Percentiles rank a stretch among this genome's conserved stretches.
These are phyloP conservation scores for Quercus gilva DNA, from an alignment of 306 rosid species.

Conservation along the genomic window DNA sequence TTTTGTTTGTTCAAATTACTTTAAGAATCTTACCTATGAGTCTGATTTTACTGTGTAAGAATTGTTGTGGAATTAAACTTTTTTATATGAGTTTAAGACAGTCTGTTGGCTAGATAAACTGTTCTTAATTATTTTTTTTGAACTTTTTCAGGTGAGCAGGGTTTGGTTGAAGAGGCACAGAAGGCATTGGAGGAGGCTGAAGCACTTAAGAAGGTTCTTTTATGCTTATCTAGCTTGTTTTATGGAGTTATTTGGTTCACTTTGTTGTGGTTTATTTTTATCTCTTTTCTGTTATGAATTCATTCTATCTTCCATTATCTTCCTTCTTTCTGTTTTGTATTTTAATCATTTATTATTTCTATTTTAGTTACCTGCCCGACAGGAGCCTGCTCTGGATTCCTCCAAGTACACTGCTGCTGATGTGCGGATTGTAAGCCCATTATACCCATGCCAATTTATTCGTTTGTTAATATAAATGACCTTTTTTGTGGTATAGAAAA, in stretches of 20 bases:
- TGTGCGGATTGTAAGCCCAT: slow-evolving; percentile 89
- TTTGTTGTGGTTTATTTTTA: not conserved
- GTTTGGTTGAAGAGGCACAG: slow-evolving; percentile 97
- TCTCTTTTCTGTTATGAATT: not conserved
- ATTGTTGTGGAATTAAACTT: not conserved
- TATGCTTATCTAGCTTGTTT: slow-evolving; percentile 17
- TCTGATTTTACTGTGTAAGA: slow-evolving; percentile 5
- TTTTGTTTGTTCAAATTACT: not conserved
- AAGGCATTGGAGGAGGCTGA: slow-evolving; percentile 99
- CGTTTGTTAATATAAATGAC: not conserved
- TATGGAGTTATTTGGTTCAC: not conserved
- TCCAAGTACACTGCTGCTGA: slow-evolving; percentile 93
- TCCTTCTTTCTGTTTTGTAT: not conserved
- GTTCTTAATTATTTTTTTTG: not conserved
- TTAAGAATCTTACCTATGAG: not conserved
- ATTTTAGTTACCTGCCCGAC: slow-evolving; percentile 79
- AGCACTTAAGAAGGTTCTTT: slow-evolving; percentile 87
- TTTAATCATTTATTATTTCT: slow-evolving; percentile 15
- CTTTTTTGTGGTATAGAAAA: not conserved
- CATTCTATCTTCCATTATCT: not conserved
- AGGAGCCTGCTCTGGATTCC: slow-evolving; percentile 85
- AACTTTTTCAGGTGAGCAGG: slow-evolving; percentile 86
- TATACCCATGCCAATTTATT: slow-evolving; percentile 8
- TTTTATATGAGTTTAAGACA: not conserved
- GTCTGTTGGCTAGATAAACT: not conserved